These are phyloP conservation scores for Madurella fahalii DNA, from an alignment of 2,329 filamentous ascomycete species.

Conservation along the genomic window DNA sequence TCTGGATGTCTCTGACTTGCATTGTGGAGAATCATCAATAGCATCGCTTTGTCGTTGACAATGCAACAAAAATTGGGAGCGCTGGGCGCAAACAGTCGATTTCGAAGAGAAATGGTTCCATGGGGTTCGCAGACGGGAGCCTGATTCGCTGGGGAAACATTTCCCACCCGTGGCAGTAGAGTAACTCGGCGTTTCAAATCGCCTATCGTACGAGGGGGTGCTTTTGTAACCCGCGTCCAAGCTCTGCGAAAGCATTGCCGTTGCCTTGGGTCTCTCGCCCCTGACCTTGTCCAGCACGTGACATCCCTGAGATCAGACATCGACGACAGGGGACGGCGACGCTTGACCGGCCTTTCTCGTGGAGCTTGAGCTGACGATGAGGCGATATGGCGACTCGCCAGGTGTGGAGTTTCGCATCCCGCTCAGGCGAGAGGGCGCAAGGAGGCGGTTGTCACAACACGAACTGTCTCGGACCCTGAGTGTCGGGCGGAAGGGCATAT, in stretches of 20 bases:
- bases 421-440: not conserved
- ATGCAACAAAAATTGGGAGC: not conserved
- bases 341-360: not conserved
- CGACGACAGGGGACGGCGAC: not conserved
- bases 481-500: too few species aligned
- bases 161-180: conserved; percentile 12
- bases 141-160: conserved; percentile 9
- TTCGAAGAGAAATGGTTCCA: conserved; percentile 20
- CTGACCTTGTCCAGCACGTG: conserved; percentile 18
- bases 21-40: not conserved
- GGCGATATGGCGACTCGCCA: not conserved
- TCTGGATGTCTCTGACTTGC: not conserved
- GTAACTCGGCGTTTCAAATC: conserved; percentile 12
- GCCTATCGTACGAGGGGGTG: conserved; percentile 18
- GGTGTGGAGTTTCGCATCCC: not conserved
- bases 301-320: conserved; percentile 21
- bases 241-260: conserved; percentile 5
- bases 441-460: not conserved
- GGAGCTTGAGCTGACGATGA: not conserved
- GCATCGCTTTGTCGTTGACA: not conserved
- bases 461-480: not conserved
- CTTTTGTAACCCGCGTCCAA: conserved; percentile 10
- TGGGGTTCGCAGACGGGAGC: not conserved
- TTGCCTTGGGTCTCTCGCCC: not conserved
- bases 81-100: conserved; percentile 12